Evolutionary conservation across 2,329 filamentous ascomycete species (phyloP).

Genomic region (Pochonia chlamydosporia): DNA sequence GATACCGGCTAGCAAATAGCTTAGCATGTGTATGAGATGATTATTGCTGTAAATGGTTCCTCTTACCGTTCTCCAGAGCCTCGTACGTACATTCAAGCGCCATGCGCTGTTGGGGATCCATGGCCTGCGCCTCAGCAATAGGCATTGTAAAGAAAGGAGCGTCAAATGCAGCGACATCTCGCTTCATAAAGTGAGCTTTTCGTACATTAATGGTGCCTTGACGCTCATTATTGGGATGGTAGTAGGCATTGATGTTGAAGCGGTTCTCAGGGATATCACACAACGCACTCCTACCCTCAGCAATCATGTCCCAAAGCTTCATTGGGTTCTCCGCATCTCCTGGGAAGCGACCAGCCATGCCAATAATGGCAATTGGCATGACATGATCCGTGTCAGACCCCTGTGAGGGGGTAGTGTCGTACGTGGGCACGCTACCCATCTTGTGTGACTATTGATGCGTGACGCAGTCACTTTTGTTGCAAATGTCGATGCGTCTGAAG

Average conservation of each 20-base stretch:
- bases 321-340: constrained; percentile 25
- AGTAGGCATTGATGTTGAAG: constrained; percentile 18
- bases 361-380: constrained; percentile 34
- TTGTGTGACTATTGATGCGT: too few species aligned
- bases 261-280: constrained; percentile 17
- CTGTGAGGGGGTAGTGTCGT: too few species aligned
- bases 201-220: too few species aligned
- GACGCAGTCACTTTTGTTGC: too few species aligned
- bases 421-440: too few species aligned
- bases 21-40: too few species aligned
- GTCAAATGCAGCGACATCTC: constrained; percentile 37
- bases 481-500: too few species aligned
- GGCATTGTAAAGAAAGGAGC: constrained; percentile 40
- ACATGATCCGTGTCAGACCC: too few species aligned
- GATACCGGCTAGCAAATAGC: too few species aligned
- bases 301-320: constrained; percentile 28
- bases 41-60: too few species aligned
- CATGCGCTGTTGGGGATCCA: constrained; percentile 41
- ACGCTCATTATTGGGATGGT: constrained; percentile 25
- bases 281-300: constrained; percentile 26
- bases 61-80: constrained; percentile 40
- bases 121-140: constrained; percentile 32
- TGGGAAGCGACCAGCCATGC: constrained; percentile 31
- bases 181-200: constrained; percentile 33
- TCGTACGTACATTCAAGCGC: constrained; percentile 43